Evolutionary conservation across 257 asterid genomes (phyloP).

Genomic region (Gentiana macrophylla): DNA sequence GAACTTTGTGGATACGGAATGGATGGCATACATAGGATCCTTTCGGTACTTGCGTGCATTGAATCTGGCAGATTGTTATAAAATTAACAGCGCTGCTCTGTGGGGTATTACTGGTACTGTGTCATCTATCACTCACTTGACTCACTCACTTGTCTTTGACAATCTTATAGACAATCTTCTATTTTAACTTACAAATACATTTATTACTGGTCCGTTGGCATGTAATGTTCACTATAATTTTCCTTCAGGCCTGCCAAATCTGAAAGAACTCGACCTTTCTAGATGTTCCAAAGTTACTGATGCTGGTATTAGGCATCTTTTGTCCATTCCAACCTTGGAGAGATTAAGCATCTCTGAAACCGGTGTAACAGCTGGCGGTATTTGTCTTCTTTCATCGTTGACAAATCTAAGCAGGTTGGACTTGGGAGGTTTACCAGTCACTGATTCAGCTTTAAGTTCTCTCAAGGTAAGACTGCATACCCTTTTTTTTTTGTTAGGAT

Average conservation of each 20-base stretch:
- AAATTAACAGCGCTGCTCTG: conserved; percentile 63
- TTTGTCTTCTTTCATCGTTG: conserved; percentile 46
- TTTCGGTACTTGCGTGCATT: conserved; percentile 53
- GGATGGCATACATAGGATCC: conserved; percentile 96
- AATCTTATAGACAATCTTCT: background rate
- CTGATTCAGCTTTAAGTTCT: conserved; percentile 56
- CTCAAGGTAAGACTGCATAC: conserved; percentile 43
- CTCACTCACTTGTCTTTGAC: conserved; percentile 3
- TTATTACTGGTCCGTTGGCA: background rate
- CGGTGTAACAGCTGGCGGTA: conserved; percentile 63
- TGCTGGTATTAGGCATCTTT: conserved; percentile 64
- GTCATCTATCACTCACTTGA: background rate
- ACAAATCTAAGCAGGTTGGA: conserved; percentile 52
- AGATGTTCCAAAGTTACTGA: conserved; percentile 77
- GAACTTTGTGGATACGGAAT: conserved; percentile 76
- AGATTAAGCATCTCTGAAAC: conserved; percentile 80
- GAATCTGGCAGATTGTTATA: conserved; percentile 68
- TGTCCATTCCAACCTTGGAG: conserved; percentile 52
- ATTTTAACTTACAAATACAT: background rate
- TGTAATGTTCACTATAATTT: conserved; percentile 5
- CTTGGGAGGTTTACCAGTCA: conserved; percentile 80
- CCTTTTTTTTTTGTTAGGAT: background rate
- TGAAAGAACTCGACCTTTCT: conserved; percentile 73
- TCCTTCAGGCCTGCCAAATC: conserved; percentile 55
- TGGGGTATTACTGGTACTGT: conserved; percentile 69